Percentiles rank a stretch among this genome's conserved stretches.
These are phyloP conservation scores for Ogataea trehalophila DNA, from an alignment of 805 yeast species.

Conservation along the genomic window DNA sequence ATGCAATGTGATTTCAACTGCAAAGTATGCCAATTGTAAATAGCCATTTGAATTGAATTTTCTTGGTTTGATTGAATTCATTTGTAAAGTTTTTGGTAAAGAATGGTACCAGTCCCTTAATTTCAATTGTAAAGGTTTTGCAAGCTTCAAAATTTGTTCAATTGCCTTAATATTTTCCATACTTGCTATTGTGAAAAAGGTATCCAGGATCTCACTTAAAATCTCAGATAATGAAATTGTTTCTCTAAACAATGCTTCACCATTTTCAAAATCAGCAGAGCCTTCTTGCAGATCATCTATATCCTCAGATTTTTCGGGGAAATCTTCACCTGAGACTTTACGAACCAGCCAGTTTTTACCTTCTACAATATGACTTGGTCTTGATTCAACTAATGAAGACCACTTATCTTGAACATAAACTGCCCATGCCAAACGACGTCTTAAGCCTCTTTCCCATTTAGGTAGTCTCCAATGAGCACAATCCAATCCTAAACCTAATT, in stretches of 20 bases:
- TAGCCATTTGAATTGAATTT: conserved; percentile 71
- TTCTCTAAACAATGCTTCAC: conserved; percentile 63
- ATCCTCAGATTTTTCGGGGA: conserved; percentile 57
- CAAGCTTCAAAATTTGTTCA: conserved; percentile 64
- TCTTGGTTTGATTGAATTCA: conserved; percentile 54
- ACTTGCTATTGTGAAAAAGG: conserved; percentile 69
- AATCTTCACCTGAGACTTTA: conserved; percentile 65
- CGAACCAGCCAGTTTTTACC: conserved; percentile 78
- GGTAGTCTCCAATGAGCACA: conserved; percentile 91
- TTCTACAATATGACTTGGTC: conserved; percentile 76
- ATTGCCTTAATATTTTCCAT: conserved; percentile 51
- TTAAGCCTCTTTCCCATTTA: conserved; percentile 87
- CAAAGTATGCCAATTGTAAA: conserved; percentile 79
- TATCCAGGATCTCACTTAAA: conserved; percentile 64
- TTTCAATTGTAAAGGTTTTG: conserved; percentile 75
- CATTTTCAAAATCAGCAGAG: conserved; percentile 65
- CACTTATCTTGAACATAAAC: conserved; percentile 90
- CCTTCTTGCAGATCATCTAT: conserved; percentile 41
- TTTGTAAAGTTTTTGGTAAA: conserved; percentile 58
- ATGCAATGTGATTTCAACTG: conserved; percentile 84
- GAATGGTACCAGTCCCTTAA: conserved; percentile 76
- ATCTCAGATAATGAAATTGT: conserved; percentile 64
- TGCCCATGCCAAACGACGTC: conserved; percentile 93
- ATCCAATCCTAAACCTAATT: conserved; percentile 85
- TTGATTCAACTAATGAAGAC: conserved; percentile 73